A percentile compares a stretch with the other conserved stretches of the same genome.
phyloP scores from a whole-genome alignment of 768 basidiomycete genomes.

The Cystofilobasidium ferigula region DNA sequence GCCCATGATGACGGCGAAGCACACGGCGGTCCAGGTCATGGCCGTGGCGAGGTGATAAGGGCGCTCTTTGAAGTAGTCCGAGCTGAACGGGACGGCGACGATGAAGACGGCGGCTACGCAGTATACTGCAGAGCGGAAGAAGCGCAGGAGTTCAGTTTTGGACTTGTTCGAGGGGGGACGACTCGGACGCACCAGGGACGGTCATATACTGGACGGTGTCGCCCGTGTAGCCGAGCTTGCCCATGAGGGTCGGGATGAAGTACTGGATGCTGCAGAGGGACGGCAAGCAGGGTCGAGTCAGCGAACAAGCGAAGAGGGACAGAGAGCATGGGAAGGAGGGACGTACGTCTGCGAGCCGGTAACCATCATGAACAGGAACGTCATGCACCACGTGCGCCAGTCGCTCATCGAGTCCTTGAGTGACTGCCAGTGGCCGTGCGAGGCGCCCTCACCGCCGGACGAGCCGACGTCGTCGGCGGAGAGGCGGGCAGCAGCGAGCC shows the following conservation, averaged over 20 bases:
- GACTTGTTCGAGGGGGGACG: slow-evolving; percentile 26
- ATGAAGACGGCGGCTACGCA: slow-evolving; percentile 29
- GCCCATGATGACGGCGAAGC: slow-evolving; percentile 33
- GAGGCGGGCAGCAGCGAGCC: slow-evolving; percentile 9
- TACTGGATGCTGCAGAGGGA: no score
- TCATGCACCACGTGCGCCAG: slow-evolving; percentile 5
- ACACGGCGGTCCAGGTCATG: slow-evolving; percentile 29
- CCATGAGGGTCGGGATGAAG: slow-evolving; percentile 27
- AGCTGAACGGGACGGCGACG: slow-evolving; percentile 33
- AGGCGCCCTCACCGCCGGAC: background rate
- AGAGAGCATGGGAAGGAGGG: no score
- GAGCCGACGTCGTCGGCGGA: slow-evolving; percentile 7
- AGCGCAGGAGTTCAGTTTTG: background rate
- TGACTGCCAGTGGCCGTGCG: background rate
- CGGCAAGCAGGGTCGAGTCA: no score
- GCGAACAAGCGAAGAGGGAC: no score
- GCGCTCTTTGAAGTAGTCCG: slow-evolving; percentile 36
- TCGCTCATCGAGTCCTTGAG: background rate
- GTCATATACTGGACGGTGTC: slow-evolving; percentile 35
- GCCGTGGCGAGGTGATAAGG: slow-evolving; percentile 32
- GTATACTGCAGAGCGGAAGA: slow-evolving; percentile 23
- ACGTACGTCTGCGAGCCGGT: slow-evolving; percentile 13
- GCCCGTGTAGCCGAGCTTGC: slow-evolving; percentile 33
- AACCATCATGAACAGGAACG: slow-evolving; percentile 6
- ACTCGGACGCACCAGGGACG: slow-evolving; percentile 33